Evolutionary conservation across 768 basidiomycete species (phyloP), one percentile per base, ranked within the genome.

Genomic region (Boletales sp.): DNA sequence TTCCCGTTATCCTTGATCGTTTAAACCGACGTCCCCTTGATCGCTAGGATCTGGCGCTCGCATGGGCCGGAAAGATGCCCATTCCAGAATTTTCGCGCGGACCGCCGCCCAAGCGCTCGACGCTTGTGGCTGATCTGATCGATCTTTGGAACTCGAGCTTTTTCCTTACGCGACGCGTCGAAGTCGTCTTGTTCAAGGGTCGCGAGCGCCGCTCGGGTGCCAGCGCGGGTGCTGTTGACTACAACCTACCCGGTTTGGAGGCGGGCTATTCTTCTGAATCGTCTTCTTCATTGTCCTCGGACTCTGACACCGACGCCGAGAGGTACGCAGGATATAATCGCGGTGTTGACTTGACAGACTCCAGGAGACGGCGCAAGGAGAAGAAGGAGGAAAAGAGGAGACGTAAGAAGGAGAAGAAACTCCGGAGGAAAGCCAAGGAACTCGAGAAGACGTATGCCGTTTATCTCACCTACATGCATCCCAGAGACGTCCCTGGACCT

Each of bases 101-200:
- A 15, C 72, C 72, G 49, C 62, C 74, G 28, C 80, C 82, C 11
- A 82, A 78, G 58, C 79, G 82, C 13, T 77, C 86, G 19, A 72
- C 69, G 11, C 72, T 90, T 41, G 69, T 80, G 11, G 80, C 79
- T n/a, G 86, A 89, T 62, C 75, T 92, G 30, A 72, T 92, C 55
- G 81, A 90, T 54, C 70, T 87, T 28, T 93, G 90, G 90, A 92
- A 92, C 63, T 63, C 70, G 30, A 81, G 79, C 9, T 93, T 90
- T 70, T 90, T 90, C 76, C 62, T 77, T 49, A 69, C 75, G 33
- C 87, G 90, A 40, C 84, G 85, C 17, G 79, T 87, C n/a, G 90
- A 93, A 57, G 70, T 89, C 41, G 76, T 89, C 33, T 73, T 93
- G n/a, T 92, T 81, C 74, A 87, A 83, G 63, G 90, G 90, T 38